Evolutionary conservation across 441 rosid species (phyloP).

Genomic region (Euphorbia celastroides): DNA sequence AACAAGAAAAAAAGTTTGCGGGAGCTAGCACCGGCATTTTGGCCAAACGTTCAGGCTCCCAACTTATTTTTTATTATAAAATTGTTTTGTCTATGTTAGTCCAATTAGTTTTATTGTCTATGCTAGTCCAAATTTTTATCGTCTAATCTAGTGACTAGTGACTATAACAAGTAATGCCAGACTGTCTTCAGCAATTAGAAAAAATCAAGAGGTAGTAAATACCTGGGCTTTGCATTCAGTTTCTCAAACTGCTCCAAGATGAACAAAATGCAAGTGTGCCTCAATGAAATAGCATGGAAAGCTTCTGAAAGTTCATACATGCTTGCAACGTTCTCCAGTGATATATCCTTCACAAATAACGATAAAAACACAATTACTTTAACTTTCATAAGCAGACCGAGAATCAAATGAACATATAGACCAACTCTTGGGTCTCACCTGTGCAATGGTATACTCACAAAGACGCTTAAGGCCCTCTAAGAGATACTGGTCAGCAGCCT

Average conservation of each 20-base stretch:
- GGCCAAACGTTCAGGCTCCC: too few species aligned
- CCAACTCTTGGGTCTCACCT: constrained; percentile 44
- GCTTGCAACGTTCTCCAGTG: constrained; percentile 79
- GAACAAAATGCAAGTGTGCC: constrained; percentile 87
- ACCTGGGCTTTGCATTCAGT: constrained; percentile 76
- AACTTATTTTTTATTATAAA: too few species aligned
- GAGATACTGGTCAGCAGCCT: constrained; percentile 98
- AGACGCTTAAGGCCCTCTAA: constrained; percentile 91
- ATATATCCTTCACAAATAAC: constrained; percentile 53
- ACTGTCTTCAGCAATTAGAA: too few species aligned
- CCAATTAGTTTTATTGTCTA: too few species aligned
- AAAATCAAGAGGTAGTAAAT: constrained; percentile 16
- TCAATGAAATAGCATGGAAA: constrained; percentile 81
- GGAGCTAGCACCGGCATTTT: too few species aligned
- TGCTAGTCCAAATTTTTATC: too few species aligned
- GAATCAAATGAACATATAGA: constrained; percentile 1
- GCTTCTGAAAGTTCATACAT: constrained; percentile 99
- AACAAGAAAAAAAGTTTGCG: too few species aligned
- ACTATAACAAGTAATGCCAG: too few species aligned
- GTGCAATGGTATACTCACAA: constrained; percentile 89
- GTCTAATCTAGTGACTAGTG: too few species aligned
- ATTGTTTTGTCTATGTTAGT: too few species aligned
- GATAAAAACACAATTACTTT: constrained; percentile 10
- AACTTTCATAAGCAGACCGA: constrained; percentile 14
- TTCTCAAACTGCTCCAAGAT: constrained; percentile 87